Base-by-base conservation (phyloP, 441 rosid genomes). In the Gossypium gossypioides region DNA sequence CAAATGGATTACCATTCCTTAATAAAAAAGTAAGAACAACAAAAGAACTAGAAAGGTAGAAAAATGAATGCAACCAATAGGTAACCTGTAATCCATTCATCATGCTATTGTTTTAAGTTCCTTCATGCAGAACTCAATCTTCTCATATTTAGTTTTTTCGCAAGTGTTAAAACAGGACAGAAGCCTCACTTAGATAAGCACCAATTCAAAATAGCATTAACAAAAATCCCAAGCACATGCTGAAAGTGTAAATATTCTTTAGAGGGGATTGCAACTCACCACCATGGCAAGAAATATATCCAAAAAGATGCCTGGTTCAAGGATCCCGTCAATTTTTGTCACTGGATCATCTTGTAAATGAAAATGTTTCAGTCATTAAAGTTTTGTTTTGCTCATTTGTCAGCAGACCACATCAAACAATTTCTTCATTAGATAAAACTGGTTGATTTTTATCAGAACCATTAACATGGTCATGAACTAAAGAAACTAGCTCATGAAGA, bases 401-500 rank as follows among this genome's bases (percentile, higher is more conserved):
- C 61, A 55, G 52, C 34, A 63, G 54, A 44, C 70, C 66, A 61
- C 25, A 67, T 75, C 66, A 83, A 80, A 67, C 66, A 84, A 71
- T 73, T 69, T 61, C 76, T 74, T 72, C 86, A 72, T 62, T 63
- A 72, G 83, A 74, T 50, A 71, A 78, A 52, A 58, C 67, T 15
- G 52, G 71, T 74, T 62, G 80, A 80, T 79, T 82, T 76, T 76
- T 75, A 62, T 73, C 84, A 72, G 74, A 81, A 73, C 74, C 71
- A 79, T 84, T 88, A 66, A 92, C 86, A 56, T 44, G 77, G 72
- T 85, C 85, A 81, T 89, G 96, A 73, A 90, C 96, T 71, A 88
- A 79, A 77, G 94, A 85, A 77, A 90, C 87, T 73, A 94, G 89
- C 64, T 85, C 83, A 63, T 84, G 90, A 80, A 90, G 89, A 77